These are phyloP conservation scores for Gossypium herbaceum DNA, from an alignment of 345 rosid species.

Conservation along the genomic window DNA sequence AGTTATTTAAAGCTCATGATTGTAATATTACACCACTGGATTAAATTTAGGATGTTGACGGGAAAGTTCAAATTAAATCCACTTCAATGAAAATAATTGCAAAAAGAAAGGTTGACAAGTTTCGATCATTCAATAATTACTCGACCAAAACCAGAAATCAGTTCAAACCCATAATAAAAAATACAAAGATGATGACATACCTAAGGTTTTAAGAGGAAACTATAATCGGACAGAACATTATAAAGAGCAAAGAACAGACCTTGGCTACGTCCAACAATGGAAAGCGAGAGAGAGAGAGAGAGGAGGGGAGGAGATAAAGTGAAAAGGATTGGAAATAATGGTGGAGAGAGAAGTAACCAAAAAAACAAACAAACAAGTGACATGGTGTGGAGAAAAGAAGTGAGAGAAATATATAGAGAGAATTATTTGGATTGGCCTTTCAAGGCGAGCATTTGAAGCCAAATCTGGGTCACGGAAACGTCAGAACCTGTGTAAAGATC, in stretches of 20 bases:
- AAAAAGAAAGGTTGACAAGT: background rate
- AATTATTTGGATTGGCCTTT: background rate
- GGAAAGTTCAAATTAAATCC: background rate
- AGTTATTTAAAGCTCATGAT: background rate
- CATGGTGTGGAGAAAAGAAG: background rate
- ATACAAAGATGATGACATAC: background rate
- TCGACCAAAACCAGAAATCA: background rate
- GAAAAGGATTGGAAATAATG: background rate
- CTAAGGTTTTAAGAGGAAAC: background rate
- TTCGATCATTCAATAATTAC: background rate
- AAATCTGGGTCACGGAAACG: background rate
- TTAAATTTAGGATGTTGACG: no score
- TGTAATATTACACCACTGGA: background rate
- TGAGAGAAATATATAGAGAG: background rate
- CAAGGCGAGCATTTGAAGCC: conserved; percentile 7
- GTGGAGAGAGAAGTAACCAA: conserved; percentile 3
- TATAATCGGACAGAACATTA: background rate
- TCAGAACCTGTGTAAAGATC: background rate
- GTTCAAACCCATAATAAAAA: background rate
- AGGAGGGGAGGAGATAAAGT: no score
- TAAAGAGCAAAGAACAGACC: conserved; percentile 1
- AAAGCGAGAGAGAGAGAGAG: background rate
- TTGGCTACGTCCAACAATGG: background rate
- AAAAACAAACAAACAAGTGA: background rate
- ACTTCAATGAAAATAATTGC: background rate